These are phyloP conservation scores for Sclerotinia borealis DNA, from an alignment of 2,329 filamentous ascomycete genomes.

Conservation along the genomic window DNA sequence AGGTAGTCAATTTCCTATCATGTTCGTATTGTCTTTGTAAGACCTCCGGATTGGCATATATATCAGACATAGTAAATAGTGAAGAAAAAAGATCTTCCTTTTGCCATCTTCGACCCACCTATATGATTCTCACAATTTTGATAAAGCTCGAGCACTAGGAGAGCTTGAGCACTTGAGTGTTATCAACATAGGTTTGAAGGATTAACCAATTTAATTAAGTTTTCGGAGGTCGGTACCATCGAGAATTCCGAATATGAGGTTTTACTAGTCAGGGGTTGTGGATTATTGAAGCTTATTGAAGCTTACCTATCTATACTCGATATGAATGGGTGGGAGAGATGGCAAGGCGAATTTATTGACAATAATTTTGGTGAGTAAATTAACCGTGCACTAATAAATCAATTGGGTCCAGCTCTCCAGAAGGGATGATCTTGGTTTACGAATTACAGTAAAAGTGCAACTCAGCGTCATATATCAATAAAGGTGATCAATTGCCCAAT, in stretches of 20 bases:
- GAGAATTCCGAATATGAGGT: too few relatives aligned
- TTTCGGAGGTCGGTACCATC: too few relatives aligned
- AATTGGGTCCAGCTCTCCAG: not conserved
- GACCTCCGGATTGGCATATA: not conserved
- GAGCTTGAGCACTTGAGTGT: too few relatives aligned
- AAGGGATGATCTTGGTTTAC: not conserved
- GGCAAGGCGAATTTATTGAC: too few relatives aligned
- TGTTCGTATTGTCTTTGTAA: not conserved
- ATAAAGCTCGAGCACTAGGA: too few relatives aligned
- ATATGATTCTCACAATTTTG: not conserved
- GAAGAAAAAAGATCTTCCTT: not conserved
- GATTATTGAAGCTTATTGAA: too few relatives aligned
- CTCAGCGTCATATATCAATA: conserved; percentile 7
- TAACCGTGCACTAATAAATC: not conserved
- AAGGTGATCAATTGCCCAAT: not conserved
- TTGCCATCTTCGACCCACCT: not conserved
- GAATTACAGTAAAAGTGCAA: conserved; percentile 1
- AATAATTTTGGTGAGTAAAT: not conserved
- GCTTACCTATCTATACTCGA: too few relatives aligned
- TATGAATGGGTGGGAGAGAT: too few relatives aligned
- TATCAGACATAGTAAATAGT: not conserved
- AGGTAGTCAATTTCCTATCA: not conserved
- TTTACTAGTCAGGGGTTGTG: too few relatives aligned
- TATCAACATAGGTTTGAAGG: too few relatives aligned
- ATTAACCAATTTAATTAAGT: too few relatives aligned